A percentile compares a stretch with the other conserved stretches of the same genome.
phyloP scores from a whole-genome alignment of 805 yeast genomes.

The Wilhelminamyces savonicus region DNA sequence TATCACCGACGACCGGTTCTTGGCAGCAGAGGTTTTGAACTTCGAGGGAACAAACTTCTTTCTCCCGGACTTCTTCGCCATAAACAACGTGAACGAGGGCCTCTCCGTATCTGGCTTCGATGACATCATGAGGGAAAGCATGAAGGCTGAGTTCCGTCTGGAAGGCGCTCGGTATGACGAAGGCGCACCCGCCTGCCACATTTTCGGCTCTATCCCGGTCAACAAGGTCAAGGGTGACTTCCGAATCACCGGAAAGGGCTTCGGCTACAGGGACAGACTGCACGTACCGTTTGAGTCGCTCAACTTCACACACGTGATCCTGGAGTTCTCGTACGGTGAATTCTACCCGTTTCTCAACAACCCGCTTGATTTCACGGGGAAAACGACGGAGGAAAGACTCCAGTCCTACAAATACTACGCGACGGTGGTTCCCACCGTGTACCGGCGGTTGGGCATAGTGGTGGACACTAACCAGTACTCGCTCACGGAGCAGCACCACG shows the following conservation, averaged over 20 bases:
- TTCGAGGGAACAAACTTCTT: constrained; percentile 59
- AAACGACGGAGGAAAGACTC: constrained; percentile 41
- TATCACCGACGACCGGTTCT: constrained; percentile 64
- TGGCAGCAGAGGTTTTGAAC: constrained; percentile 72
- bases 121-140: constrained; percentile 56
- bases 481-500: constrained; percentile 44
- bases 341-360: constrained; percentile 81
- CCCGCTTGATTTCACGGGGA: constrained; percentile 77
- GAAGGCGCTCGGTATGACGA: constrained; percentile 38
- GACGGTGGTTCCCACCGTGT: constrained; percentile 80
- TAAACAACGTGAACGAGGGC: constrained; percentile 39
- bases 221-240: constrained; percentile 82
- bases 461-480: constrained; percentile 87
- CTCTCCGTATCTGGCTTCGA: constrained; percentile 61
- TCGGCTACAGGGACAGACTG: constrained; percentile 49
- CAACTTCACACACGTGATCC: constrained; percentile 79
- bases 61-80: constrained; percentile 43
- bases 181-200: constrained; percentile 77
- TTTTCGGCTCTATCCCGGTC: constrained; percentile 77
- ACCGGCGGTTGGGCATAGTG: constrained; percentile 60
- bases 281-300: constrained; percentile 43
- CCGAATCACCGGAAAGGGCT: constrained; percentile 74
- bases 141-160: constrained; percentile 56
- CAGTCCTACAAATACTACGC: constrained; percentile 60
- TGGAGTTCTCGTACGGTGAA: constrained; percentile 86